These are phyloP conservation scores for Phialemoniopsis sp. DNA, from an alignment of 2,329 filamentous ascomycete genomes.

Conservation along the genomic window DNA sequence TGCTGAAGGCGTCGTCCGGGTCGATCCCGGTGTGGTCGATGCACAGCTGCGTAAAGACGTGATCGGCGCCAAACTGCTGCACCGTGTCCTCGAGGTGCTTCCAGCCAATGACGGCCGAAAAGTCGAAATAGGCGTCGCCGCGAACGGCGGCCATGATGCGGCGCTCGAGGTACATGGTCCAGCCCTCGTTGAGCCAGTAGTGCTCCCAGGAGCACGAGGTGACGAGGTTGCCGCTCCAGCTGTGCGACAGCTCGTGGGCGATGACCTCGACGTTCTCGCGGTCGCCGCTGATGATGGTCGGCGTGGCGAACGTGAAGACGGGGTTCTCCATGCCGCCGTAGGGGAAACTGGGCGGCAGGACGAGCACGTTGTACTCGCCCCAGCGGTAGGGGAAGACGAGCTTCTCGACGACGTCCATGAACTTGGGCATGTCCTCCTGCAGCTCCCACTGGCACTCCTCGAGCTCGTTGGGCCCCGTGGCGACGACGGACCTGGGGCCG, in stretches of 20 bases:
- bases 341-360: constrained; percentile 85
- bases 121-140: constrained; percentile 82
- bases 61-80: constrained; percentile 71
- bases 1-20: constrained; percentile 93
- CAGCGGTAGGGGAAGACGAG: constrained; percentile 84
- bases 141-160: constrained; percentile 75
- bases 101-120: constrained; percentile 95
- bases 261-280: constrained; percentile 94
- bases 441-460: constrained; percentile 85
- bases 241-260: constrained; percentile 73
- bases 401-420: constrained; percentile 80
- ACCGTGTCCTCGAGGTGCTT: constrained; percentile 81
- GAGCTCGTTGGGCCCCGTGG: constrained; percentile 84
- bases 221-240: constrained; percentile 87
- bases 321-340: constrained; percentile 93
- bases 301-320: constrained; percentile 91
- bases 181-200: constrained; percentile 74
- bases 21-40: constrained; percentile 85
- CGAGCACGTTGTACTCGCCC: constrained; percentile 92
- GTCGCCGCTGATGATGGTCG: constrained; percentile 87
- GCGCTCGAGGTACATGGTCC: constrained; percentile 93
- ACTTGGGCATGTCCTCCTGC: constrained; percentile 85
- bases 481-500: constrained; percentile 79
- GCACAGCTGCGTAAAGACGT: constrained; percentile 90
- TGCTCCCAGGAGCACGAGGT: constrained; percentile 79